Base-by-base conservation (phyloP, 257 asterid species). In the Fraxinus quadrangulata region DNA sequence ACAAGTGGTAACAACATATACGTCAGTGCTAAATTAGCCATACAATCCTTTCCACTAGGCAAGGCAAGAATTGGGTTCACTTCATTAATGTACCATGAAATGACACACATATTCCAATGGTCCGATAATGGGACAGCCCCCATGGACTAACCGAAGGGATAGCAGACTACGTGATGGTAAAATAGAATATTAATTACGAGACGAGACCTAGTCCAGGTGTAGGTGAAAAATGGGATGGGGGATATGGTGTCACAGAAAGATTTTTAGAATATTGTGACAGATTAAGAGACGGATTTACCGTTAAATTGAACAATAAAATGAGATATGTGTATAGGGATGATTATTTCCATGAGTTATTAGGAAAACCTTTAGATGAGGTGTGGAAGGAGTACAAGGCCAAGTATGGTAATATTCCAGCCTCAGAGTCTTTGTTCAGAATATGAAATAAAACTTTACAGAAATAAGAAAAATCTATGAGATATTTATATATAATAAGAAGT, bases 31-130 rank as follows among this genome's bases (percentile, higher is more conserved):
- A 42, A 12, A 42, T 4, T 4, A 1, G 59, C n/a, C 59, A 47
- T 47, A 47, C 59, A 47, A 47, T 16, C 7, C 21, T 47, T 47
- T 47, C n/a, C 59, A 16, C 59, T 11, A 19, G 66, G 66, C 4
- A n/a, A 56, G 66, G 28, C 24, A 1, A 56, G 21, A 56, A 17
- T n/a, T 2, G 28, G 21, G 11, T 17, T 56, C 66, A 47, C n/a
- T 16, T 24, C 73, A 0, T 5, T 83, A 34, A 16, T 88, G 85
- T 75, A 77, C 81, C 88, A 86, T 31, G 90, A 88, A 59, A 85
- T 78, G 80, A 82, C 91, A 0, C 91, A 85, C 73, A 56, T 82
- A 12, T 88, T 82, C 28, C 89, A 85, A 26, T 88, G 88, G 89
- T 75, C 78, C 5, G 88, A 89, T 3, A 5, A 37, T 0, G 74